phyloP scores from a whole-genome alignment of 768 basidiomycete genomes.

The Boletus rufocinnamomeus region DNA sequence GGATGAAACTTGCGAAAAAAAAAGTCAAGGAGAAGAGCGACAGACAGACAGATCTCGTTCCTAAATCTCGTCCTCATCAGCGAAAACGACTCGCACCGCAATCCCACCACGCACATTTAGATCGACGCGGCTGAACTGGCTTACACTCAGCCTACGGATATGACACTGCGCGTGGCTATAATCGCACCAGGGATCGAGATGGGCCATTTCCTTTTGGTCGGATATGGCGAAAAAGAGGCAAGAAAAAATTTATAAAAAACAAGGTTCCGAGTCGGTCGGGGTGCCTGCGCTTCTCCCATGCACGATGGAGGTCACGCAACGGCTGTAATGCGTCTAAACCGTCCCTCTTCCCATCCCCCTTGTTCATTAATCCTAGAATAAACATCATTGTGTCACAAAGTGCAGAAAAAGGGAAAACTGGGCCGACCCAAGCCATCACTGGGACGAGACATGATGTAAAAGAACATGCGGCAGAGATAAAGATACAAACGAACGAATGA shows the following conservation, averaged over 20 bases:
- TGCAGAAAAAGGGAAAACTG: neutral
- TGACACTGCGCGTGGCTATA: neutral
- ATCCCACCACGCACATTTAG: slow-evolving; percentile 2
- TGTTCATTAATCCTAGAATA: slow-evolving; percentile 32
- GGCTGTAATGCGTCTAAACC: slow-evolving; percentile 26
- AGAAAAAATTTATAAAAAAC: slow-evolving; percentile 17
- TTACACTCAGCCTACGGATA: neutral
- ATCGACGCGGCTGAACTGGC: slow-evolving; percentile 13
- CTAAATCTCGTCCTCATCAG: slow-evolving; percentile 15
- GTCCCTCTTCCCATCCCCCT: slow-evolving; percentile 19
- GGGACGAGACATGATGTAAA: slow-evolving; percentile 15
- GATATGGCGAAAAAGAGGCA: slow-evolving; percentile 1
- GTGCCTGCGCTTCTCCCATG: slow-evolving; percentile 26
- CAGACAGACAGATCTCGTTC: slow-evolving; percentile 13
- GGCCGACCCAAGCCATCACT: slow-evolving; percentile 6
- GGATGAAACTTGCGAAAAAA: neutral
- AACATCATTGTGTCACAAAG: slow-evolving; percentile 14
- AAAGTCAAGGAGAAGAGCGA: neutral
- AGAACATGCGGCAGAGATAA: slow-evolving; percentile 20
- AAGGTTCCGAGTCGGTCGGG: slow-evolving; percentile 33
- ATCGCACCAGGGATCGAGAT: slow-evolving; percentile 9
- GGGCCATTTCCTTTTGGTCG: neutral
- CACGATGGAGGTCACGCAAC: slow-evolving; percentile 10
- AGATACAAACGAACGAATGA: slow-evolving; percentile 6
- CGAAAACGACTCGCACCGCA: slow-evolving; percentile 3